Evolutionary conservation across 805 yeast genomes (phyloP), one percentile per base, ranked within the genome.

Genomic region (Wickerhamiella kurtzmanii): DNA sequence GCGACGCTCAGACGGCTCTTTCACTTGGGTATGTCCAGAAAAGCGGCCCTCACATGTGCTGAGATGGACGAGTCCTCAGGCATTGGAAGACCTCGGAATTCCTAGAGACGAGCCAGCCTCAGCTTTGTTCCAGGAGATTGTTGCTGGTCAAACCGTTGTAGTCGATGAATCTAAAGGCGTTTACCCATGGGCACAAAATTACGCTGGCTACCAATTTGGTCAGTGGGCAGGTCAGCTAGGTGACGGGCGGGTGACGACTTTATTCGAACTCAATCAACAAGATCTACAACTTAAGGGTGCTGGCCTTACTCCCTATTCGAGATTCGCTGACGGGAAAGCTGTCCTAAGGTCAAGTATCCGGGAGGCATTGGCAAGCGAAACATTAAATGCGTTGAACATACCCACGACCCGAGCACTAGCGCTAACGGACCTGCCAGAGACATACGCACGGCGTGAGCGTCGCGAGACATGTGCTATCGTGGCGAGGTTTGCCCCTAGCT

Each of bases 281-380:
- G 89, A 80, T 52, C 54, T 89, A 2, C 97, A 89, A 64, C 64
- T 89, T 52, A 89, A 89, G 65, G 98, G 98, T 0, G 77, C 92
- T 2, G 98, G 98, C 0, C 68, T 75, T 53, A 89, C 97, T 0
- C 96, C 97, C 1, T 89, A 73, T 61, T 82, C 95, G 0, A 72
- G 98, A 50, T 89, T 88, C 70, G 97, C 96, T 0, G 98, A 89
- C 64, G 98, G 98, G 3, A 86, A 85, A 59, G 96, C 97, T 0
- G 94, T 87, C 4, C 57, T 89, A 28, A 66, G 96, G 50, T 86
- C 96, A 2, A 79, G 94, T 42, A 77, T 92, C 35, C 70, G 97
- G 35, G 98, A 89, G 60, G 88, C 83, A 50, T 70, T 89, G 43
- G 81, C 83, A 1, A 80, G 92, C 3, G 97, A 92, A 59, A 77